phyloP scores from a whole-genome alignment of 83 land plant species.

The Picea abies region DNA sequence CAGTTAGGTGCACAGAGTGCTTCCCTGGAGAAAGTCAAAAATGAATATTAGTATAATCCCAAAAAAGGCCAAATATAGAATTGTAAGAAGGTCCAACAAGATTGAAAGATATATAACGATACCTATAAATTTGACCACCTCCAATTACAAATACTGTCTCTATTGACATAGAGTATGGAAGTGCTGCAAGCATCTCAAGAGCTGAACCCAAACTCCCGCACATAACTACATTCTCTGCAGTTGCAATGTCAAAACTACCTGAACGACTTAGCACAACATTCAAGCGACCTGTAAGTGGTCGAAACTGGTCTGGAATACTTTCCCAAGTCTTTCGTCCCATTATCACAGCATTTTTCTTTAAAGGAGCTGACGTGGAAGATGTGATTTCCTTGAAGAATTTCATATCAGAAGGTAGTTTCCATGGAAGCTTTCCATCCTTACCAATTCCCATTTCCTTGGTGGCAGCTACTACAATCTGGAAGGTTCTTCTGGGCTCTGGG shows the following conservation, averaged over 20 bases:
- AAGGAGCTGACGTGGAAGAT: slow-evolving; percentile 42
- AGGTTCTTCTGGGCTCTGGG: slow-evolving; percentile 43
- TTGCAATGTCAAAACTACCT: slow-evolving; percentile 42
- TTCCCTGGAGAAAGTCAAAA: slow-evolving; percentile 58
- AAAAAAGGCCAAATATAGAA: neutral
- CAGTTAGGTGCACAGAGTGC: slow-evolving; percentile 74
- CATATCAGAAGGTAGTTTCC: slow-evolving; percentile 85
- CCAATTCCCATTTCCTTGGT: slow-evolving; percentile 87
- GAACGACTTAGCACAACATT: slow-evolving; percentile 89
- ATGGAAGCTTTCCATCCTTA: slow-evolving; percentile 83
- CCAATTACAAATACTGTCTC: slow-evolving; percentile 96
- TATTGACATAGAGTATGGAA: slow-evolving; percentile 63
- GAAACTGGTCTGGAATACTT: slow-evolving; percentile 65
- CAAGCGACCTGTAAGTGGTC: slow-evolving; percentile 87
- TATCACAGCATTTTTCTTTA: slow-evolving; percentile 83
- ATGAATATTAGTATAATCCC: neutral
- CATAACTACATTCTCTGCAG: slow-evolving; percentile 58
- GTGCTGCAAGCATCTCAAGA: slow-evolving; percentile 66
- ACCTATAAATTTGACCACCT: slow-evolving; percentile 90
- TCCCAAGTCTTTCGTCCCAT: slow-evolving; percentile 99
- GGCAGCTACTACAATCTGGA: slow-evolving; percentile 91
- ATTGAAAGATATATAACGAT: neutral
- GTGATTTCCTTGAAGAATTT: slow-evolving; percentile 89
- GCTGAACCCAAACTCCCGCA: slow-evolving; percentile 78
- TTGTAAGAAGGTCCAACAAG: neutral